These are phyloP conservation scores for Daldinia sp. DNA, from an alignment of 2,329 filamentous ascomycete species.

Conservation along the genomic window DNA sequence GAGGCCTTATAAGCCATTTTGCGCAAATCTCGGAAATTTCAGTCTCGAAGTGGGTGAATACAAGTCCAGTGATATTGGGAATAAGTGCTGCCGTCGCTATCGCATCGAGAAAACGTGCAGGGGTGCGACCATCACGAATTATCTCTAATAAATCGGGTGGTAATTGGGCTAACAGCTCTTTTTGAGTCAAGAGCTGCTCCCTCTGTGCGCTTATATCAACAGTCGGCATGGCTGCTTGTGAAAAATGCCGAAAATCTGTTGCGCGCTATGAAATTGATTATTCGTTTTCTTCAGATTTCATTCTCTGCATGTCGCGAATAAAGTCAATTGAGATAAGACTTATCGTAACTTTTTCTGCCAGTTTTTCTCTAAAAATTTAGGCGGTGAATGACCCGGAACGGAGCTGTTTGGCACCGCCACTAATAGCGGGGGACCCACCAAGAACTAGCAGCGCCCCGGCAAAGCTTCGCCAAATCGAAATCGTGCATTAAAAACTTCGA, in stretches of 20 bases:
- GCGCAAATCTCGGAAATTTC: constrained; percentile 86
- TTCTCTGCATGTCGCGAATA: constrained; percentile 1
- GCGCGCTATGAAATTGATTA: constrained; percentile 4
- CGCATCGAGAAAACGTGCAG: constrained; percentile 76
- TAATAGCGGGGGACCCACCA: constrained; percentile 14
- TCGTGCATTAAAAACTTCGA: constrained; percentile 47
- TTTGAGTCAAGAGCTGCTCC: constrained; percentile 67
- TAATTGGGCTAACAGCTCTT: constrained; percentile 68
- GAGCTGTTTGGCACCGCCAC: constrained; percentile 26
- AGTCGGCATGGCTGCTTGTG: constrained; percentile 61
- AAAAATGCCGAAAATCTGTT: constrained; percentile 27
- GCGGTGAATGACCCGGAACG: constrained; percentile 46
- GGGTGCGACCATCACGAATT: constrained; percentile 69
- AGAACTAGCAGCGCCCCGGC: constrained; percentile 23
- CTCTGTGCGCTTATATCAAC: constrained; percentile 68
- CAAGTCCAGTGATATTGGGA: constrained; percentile 74
- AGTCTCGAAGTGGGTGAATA: constrained; percentile 80
- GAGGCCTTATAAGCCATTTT: constrained; percentile 73
- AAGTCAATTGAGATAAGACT: constrained; percentile 13
- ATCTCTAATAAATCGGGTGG: constrained; percentile 77
- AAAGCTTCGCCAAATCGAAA: constrained; percentile 43
- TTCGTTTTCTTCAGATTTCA: constrained; percentile 4
- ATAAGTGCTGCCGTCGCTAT: constrained; percentile 77
- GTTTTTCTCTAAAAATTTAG: constrained; percentile 43
- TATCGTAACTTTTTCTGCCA: constrained; percentile 43